These are phyloP conservation scores for Schoenoplectus tabernaemontani DNA, from an alignment of 202 grass and related monocot genomes.

Conservation along the genomic window DNA sequence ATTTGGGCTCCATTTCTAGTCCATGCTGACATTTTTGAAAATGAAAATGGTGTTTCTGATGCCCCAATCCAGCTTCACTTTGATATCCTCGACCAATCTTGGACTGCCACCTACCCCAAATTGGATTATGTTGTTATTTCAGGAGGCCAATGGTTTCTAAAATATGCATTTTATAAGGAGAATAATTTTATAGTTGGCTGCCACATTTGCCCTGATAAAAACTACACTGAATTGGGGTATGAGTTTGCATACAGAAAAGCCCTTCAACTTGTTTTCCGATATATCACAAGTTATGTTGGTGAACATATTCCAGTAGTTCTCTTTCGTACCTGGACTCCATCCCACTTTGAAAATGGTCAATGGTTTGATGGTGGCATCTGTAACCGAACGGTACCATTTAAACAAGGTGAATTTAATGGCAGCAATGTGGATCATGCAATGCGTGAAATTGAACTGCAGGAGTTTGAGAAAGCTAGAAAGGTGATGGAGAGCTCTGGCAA, in stretches of 20 bases:
- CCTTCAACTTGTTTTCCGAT: conserved; percentile 41
- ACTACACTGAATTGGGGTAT: conserved; percentile 47
- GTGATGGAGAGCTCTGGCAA: conserved; percentile 5
- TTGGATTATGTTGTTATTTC: conserved; percentile 78
- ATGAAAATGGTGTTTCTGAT: conserved; percentile 57
- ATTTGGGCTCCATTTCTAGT: conserved; percentile 72
- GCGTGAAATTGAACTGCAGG: conserved; percentile 53
- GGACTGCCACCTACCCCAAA: conserved; percentile 47
- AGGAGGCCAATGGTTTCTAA: conserved; percentile 90
- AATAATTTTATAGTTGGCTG: conserved; percentile 49
- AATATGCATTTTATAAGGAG: conserved; percentile 54
- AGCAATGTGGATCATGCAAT: conserved; percentile 43
- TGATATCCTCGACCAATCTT: conserved; percentile 55
- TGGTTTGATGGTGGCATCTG: conserved; percentile 71
- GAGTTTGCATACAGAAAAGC: conserved; percentile 45
- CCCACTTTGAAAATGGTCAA: conserved; percentile 75
- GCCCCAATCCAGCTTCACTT: conserved; percentile 72
- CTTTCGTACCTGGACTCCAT: conserved; percentile 79
- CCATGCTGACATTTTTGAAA: conserved; percentile 67
- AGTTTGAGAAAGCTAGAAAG: conserved; percentile 37
- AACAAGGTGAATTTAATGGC: conserved; percentile 45
- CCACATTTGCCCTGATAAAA: conserved; percentile 56
- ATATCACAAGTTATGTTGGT: conserved; percentile 24
- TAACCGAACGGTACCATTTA: conserved; percentile 45
- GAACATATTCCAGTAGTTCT: conserved; percentile 47